phyloP scores from a whole-genome alignment of 2,329 filamentous ascomycete species.

The Aspergillus sclerotialis region DNA sequence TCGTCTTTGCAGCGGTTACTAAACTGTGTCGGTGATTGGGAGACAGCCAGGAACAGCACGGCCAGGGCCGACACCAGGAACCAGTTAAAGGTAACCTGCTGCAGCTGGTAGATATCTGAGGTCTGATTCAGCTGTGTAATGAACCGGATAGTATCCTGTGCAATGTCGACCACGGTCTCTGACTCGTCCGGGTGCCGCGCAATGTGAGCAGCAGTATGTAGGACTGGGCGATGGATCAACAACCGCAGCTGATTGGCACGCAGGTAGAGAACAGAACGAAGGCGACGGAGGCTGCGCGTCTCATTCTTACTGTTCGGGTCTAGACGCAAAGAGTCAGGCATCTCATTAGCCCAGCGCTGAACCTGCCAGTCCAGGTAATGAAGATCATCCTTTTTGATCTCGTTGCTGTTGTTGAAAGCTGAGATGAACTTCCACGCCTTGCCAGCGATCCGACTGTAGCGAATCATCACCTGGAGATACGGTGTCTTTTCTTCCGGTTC shows the following conservation, averaged over 20 bases:
- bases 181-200: constrained; percentile 66
- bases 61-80: constrained; percentile 58
- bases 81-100: constrained; percentile 60
- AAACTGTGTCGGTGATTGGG: constrained; percentile 55
- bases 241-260: constrained; percentile 87
- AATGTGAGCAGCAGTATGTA: constrained; percentile 70
- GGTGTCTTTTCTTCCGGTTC: constrained; percentile 58
- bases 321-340: constrained; percentile 59
- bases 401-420: constrained; percentile 57
- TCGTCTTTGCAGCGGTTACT: constrained; percentile 52
- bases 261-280: constrained; percentile 77
- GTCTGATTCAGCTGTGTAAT: constrained; percentile 55
- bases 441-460: constrained; percentile 72
- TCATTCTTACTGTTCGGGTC: constrained; percentile 32
- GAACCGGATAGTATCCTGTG: constrained; percentile 57
- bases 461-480: constrained; percentile 80
- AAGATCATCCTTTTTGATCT: constrained; percentile 67
- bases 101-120: constrained; percentile 54
- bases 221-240: constrained; percentile 75
- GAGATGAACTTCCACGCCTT: constrained; percentile 82
- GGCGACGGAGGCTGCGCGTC: constrained; percentile 59
- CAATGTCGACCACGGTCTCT: constrained; percentile 57
- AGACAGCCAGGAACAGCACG: constrained; percentile 57
- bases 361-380: constrained; percentile 75
- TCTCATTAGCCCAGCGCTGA: constrained; percentile 69